Evolutionary conservation across 75 land plant species (phyloP).

Genomic region (Isoetes taiwanensis): DNA sequence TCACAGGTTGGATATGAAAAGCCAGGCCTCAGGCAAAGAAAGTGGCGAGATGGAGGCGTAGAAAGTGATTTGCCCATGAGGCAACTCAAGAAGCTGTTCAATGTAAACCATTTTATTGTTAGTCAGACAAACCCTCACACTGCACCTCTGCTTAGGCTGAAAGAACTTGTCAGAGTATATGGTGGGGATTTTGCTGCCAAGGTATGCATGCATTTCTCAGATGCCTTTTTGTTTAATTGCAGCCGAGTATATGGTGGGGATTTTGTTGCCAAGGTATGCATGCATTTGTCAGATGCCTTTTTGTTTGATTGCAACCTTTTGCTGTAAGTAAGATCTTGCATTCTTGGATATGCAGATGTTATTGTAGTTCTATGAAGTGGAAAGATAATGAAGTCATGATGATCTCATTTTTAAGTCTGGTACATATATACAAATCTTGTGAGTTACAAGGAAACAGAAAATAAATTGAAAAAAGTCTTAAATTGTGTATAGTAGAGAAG

Average conservation of each 20-base stretch:
- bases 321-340: too few relatives aligned
- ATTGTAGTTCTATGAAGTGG: too few relatives aligned
- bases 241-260: conserved; percentile 18
- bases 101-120: conserved; percentile 97
- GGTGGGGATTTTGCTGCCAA: conserved; percentile 99
- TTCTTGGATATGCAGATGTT: too few relatives aligned
- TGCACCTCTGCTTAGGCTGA: conserved; percentile 73
- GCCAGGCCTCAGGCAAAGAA: conserved; percentile 31
- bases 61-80: conserved; percentile 97
- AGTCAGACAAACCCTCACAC: conserved; percentile 99
- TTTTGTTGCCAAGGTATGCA: conserved; percentile 27
- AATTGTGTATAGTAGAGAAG: too few relatives aligned
- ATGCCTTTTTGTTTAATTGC: too few relatives aligned
- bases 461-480: too few relatives aligned
- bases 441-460: too few relatives aligned
- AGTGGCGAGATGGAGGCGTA: conserved; percentile 98
- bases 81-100: conserved; percentile 94
- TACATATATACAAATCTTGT: too few relatives aligned
- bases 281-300: too few relatives aligned
- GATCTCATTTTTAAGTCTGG: too few relatives aligned
- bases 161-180: conserved; percentile 74
- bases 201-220: conserved; percentile 44
- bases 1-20: conserved; percentile 69
- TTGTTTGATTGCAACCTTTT: too few relatives aligned
- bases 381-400: too few relatives aligned